Evolutionary conservation across 192 early-diverging fungal genomes (phyloP), one percentile per base, ranked within the genome.

Genomic region (Coemansia nantahalensis): DNA sequence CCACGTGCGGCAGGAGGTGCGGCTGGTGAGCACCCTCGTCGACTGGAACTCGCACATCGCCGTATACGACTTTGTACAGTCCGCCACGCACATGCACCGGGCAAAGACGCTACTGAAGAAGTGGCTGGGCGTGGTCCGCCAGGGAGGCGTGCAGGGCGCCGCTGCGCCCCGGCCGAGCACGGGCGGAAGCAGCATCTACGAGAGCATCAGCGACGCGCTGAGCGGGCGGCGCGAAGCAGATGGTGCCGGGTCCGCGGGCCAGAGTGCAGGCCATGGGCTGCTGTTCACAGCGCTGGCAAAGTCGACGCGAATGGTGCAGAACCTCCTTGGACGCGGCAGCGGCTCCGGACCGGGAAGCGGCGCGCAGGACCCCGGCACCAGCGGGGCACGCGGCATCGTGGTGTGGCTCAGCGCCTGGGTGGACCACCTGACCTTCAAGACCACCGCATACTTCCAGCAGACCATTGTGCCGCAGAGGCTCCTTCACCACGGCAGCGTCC

Each of bases 391-490:
- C 8, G 62, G 54, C 15, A 56, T 69, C 28, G 47, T 62, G 14
- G 38, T 58, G 15, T 60, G 66, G 62, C 48, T 77, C 17, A 42
- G 34, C 10, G 49, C 50, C 15, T 77, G 66, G 66, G 41, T 55
- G 9, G 54, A 50, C 32, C 46, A 58, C 32, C 51, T 69, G 48
- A 30, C 62, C 1, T 69, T 77, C 51, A 64, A 65, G 42, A 77
- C 73, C 3, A 69, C 73, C 4, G 51, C 47, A 2, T 69, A 69
- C 42, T 77, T 77, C 36, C 73, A 77, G 49, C 65, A 65, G 54
- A 44, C 65, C 32, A 61, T 77, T 26, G 54, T 46, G 21, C 57
- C 61, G 11, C 35, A 65, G 16, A 61, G 73, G 39, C 56, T 66
- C 11, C 58, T 77, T 22, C 55, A 68, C 32, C 50, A 57, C 17